A percentile compares a stretch with the other conserved stretches of the same genome.
phyloP scores from a whole-genome alignment of 352 stramenopile genomes.

The Elongisporangium prolatum region DNA sequence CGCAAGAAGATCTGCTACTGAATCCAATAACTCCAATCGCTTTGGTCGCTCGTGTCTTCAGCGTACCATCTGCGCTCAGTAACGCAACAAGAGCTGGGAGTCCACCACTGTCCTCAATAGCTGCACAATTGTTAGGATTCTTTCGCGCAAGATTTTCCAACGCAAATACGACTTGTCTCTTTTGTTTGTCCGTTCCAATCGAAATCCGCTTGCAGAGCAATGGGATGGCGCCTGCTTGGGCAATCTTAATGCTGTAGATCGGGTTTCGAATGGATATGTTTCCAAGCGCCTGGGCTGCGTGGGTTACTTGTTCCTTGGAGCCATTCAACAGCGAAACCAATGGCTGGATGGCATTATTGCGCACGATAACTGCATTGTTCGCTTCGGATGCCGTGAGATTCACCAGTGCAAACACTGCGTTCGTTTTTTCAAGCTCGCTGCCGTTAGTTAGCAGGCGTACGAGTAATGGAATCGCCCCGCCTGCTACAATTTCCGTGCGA shows the following conservation, averaged over 20 bases:
- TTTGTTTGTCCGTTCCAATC: neutral
- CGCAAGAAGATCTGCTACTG: neutral
- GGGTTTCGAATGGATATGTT: neutral
- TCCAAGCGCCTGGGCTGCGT: neutral
- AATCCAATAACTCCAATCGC: neutral
- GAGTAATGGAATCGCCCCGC: neutral
- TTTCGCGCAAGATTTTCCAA: neutral
- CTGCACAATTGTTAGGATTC: neutral
- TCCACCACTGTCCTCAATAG: neutral
- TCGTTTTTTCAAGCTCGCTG: neutral
- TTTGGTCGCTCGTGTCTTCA: neutral
- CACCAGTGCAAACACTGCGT: neutral
- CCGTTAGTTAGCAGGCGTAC: neutral
- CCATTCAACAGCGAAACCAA: neutral
- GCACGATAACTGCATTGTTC: neutral
- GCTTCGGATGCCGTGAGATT: neutral
- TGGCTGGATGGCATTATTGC: neutral
- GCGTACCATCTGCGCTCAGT: neutral
- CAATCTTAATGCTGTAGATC: neutral
- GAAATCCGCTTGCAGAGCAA: neutral
- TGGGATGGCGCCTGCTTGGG: neutral
- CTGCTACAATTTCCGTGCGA: neutral
- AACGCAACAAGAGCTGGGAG: neutral
- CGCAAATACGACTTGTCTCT: neutral
- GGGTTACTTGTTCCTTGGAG: neutral